Base-by-base conservation (phyloP, 2,329 filamentous ascomycete species). In the Thermothelomyces thermophilus region DNA sequence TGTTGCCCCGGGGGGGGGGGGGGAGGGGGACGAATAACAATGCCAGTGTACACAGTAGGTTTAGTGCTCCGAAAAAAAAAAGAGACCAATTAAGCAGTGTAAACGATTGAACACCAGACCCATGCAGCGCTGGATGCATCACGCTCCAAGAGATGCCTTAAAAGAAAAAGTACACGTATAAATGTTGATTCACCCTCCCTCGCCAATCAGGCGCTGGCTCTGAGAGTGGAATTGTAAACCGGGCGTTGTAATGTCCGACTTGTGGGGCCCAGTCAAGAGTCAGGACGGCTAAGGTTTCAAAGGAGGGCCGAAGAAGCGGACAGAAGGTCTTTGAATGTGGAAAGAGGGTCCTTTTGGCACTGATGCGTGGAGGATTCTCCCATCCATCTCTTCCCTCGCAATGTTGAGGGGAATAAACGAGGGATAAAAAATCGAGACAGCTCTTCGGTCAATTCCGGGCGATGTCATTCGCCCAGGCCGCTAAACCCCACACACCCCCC, bases 251-350 rank as follows among this genome's bases (percentile, higher is more conserved):
- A 6, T 30, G 19, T 24, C 16, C 13, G 16, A 37, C 7, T 13
- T 28, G 46, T 28, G 46, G 46, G 30, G 39, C 20, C 17, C 22
- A 42, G n/a, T 48, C 19, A 42, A 41, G 36, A 46, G 26, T 42
- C 45, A 40, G 17, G n/a, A n/a, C n/a, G n/a, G n/a, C n/a, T n/a
- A n/a, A 28, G 26, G 37, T 43, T 39, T 41, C 26, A 39, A 51
- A 39, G n/a, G n/a, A 20, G 37, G 43, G 45, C 44, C 44, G 31
- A 50, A 36, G 17, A 36, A 20, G 34, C 16, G 16, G 19, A 19
- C 2, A 5, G 33, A 17, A 16, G 16, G 2, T 35, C 11, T 5
- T n/a, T 26, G 24, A 26, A 5, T 35, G 33, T 48, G 47, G 37
- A 41, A 3, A 24, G 7, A 33, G 20, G 41, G 22, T 30, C 39